These are phyloP conservation scores for Caloboletus inedulis DNA, from an alignment of 1,284 basidiomycete species.

Conservation along the genomic window DNA sequence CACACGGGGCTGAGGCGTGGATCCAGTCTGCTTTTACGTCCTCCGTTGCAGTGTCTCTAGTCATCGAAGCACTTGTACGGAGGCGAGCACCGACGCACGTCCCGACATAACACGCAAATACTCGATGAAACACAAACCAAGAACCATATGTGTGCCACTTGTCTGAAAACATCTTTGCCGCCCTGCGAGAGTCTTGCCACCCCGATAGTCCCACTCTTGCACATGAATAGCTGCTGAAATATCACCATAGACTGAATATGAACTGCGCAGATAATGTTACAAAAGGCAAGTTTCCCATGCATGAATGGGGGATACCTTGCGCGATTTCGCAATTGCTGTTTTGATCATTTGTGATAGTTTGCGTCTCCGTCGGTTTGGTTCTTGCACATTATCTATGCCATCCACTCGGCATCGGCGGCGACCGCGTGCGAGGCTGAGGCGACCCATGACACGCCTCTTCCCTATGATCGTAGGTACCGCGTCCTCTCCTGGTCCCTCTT, in stretches of 20 bases:
- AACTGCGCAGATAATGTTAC: slow-evolving; percentile 24
- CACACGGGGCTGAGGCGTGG: slow-evolving; percentile 12
- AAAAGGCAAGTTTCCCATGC: slow-evolving; percentile 16
- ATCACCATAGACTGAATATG: slow-evolving; percentile 24
- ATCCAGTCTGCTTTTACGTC: slow-evolving; percentile 10
- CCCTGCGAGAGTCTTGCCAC: slow-evolving; percentile 2
- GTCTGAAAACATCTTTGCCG: slow-evolving; percentile 7
- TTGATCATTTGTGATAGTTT: slow-evolving; percentile 23
- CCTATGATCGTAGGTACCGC: slow-evolving; percentile 4
- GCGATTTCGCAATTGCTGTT: slow-evolving; percentile 20
- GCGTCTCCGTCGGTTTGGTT: slow-evolving; percentile 10
- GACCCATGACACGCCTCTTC: slow-evolving; percentile 9
- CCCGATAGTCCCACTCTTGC: background rate
- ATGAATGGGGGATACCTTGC: slow-evolving; percentile 23
- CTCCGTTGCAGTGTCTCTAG: background rate
- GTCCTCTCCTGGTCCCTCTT: slow-evolving; percentile 3
- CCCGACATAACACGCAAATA: slow-evolving; percentile 23
- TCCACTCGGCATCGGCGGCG: slow-evolving; percentile 2
- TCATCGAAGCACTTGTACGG: slow-evolving; percentile 7
- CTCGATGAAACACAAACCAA: slow-evolving; percentile 18
- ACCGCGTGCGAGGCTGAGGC: slow-evolving; percentile 6
- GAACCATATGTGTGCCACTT: slow-evolving; percentile 12
- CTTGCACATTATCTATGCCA: slow-evolving; percentile 5
- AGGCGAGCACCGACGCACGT: slow-evolving; percentile 6
- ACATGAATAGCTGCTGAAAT: slow-evolving; percentile 3